Conservation (phyloP, 352 stramenopile genomes). For the Pythium coloratum region DNA sequence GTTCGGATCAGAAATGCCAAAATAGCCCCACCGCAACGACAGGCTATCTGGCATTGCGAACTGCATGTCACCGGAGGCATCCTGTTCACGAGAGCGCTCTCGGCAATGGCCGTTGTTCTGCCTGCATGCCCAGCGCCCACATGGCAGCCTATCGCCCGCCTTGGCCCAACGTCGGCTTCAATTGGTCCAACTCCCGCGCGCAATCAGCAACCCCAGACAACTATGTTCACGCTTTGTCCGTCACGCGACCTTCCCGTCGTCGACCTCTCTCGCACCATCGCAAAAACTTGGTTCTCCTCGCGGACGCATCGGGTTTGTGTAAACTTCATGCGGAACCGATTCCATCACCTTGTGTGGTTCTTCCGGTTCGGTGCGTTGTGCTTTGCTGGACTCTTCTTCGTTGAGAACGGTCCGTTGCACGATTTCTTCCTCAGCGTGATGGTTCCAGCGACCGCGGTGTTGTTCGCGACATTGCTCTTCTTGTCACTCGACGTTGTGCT, state of each 20-base stretch:
- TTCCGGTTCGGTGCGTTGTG: constrained; percentile 7
- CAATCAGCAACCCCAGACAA: neutral
- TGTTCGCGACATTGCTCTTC: constrained; percentile 4
- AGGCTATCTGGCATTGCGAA: no score
- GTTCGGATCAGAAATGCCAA: neutral
- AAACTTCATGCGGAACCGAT: neutral
- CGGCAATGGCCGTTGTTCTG: no score
- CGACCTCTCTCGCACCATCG: constrained; percentile 2
- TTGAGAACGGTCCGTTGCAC: neutral
- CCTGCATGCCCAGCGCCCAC: no score
- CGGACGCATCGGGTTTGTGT: neutral
- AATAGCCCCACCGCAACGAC: neutral
- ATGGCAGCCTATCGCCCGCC: neutral
- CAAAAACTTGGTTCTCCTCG: constrained; percentile 1
- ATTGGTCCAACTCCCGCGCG: neutral
- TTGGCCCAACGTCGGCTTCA: neutral
- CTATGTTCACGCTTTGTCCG: neutral
- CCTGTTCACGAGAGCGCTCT: no score
- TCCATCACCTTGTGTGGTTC: constrained; percentile 8
- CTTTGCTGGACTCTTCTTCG: constrained; percentile 8
- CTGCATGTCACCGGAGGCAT: no score
- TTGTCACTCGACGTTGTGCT: constrained; percentile 4
- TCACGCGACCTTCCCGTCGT: neutral
- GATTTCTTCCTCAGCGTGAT: neutral
- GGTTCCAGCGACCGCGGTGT: neutral